A percentile compares a stretch with the other conserved stretches of the same genome.
These are phyloP conservation scores for Tetrastigma voinierianum DNA, from an alignment of 164 flowering plant genomes.

Conservation along the genomic window DNA sequence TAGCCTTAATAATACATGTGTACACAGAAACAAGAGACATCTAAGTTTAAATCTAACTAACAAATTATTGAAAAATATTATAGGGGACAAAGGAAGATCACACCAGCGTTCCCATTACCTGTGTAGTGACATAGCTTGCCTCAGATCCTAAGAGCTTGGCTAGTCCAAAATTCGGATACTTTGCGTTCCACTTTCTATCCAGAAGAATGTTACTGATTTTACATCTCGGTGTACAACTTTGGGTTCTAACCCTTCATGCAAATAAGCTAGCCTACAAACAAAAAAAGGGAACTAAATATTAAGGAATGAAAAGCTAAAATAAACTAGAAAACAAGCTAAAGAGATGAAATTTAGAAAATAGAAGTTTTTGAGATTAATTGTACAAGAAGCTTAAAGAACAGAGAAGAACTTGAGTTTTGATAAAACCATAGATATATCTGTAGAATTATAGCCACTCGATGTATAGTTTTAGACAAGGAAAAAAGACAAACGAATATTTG, in stretches of 20 bases:
- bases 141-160: conserved; percentile 85
- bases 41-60: background rate
- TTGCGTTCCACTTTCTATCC: conserved; percentile 76
- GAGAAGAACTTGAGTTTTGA: no score
- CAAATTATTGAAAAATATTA: background rate
- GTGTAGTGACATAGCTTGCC: conserved; percentile 80
- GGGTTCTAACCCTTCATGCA: conserved; percentile 94
- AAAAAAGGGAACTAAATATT: background rate
- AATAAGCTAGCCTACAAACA: conserved; percentile 67
- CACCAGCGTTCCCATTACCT: conserved; percentile 96
- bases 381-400: no score
- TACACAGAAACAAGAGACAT: background rate
- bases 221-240: conserved; percentile 95
- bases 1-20: background rate
- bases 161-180: conserved; percentile 89
- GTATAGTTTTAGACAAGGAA: no score
- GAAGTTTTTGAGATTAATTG: no score
- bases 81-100: conserved; percentile 23
- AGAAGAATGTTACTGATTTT: conserved; percentile 85
- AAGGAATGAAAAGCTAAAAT: background rate
- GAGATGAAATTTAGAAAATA: no score
- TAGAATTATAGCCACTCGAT: no score
- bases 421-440: no score
- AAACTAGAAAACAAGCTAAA: background rate
- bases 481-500: no score